Evolutionary conservation across 768 basidiomycete species (phyloP).

Genomic region (Termitomyces sp.): DNA sequence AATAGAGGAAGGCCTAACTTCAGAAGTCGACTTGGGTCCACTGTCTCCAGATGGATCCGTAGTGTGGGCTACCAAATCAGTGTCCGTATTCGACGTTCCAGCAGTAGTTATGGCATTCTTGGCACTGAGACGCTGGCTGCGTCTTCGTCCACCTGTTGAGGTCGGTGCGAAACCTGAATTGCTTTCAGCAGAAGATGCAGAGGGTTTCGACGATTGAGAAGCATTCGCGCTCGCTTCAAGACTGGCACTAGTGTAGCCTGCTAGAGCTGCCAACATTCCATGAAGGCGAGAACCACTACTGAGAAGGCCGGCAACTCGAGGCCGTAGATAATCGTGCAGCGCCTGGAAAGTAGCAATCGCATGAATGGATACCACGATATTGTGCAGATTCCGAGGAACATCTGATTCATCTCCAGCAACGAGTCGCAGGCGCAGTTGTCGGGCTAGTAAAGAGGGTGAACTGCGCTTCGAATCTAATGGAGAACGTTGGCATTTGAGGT

Average conservation of each 20-base stretch:
- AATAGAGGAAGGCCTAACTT: conserved; percentile 20
- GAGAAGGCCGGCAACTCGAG: conserved; percentile 73
- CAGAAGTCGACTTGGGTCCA: conserved; percentile 7
- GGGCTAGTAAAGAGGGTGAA: conserved; percentile 86
- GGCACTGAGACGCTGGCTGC: conserved; percentile 80
- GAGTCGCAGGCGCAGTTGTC: conserved; percentile 84
- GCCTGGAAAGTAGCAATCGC: conserved; percentile 98
- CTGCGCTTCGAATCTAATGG: conserved; percentile 78
- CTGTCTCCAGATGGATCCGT: conserved; percentile 1
- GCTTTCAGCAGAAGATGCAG: conserved; percentile 23
- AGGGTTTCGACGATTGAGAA: conserved; percentile 23
- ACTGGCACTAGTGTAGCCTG: conserved; percentile 56
- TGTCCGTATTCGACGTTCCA: conserved; percentile 6
- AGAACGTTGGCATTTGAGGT: neutral
- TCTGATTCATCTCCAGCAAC: conserved; percentile 88
- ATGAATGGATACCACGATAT: conserved; percentile 95
- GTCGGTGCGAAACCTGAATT: conserved; percentile 19
- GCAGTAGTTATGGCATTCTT: conserved; percentile 35
- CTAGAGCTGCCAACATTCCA: conserved; percentile 87
- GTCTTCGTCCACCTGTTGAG: conserved; percentile 51
- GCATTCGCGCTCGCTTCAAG: conserved; percentile 26
- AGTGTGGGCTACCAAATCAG: conserved; percentile 13
- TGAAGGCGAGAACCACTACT: conserved; percentile 64
- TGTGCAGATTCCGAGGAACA: conserved; percentile 79
- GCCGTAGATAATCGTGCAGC: conserved; percentile 91